A percentile compares a stretch with the other conserved stretches of the same genome.
These are phyloP conservation scores for Nemania serpens DNA, from an alignment of 2,329 filamentous ascomycete species.

Conservation along the genomic window DNA sequence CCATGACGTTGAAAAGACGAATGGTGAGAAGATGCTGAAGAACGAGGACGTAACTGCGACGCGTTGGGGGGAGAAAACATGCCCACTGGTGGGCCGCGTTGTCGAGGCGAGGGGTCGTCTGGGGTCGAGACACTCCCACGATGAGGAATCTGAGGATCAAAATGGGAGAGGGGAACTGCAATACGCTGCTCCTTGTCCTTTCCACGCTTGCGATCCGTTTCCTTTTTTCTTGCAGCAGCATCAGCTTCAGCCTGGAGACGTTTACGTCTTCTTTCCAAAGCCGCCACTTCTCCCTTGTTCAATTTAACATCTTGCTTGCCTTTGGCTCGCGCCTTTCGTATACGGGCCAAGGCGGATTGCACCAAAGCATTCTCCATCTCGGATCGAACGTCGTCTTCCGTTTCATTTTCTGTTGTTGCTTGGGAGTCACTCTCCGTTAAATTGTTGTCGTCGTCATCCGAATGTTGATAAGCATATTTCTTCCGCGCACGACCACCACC, in stretches of 20 bases:
- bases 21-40: constrained; percentile 49
- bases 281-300: constrained; percentile 78
- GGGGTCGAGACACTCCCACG: constrained; percentile 38
- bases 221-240: constrained; percentile 47
- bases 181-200: constrained; percentile 53
- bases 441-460: constrained; percentile 56
- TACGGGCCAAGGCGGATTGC: constrained; percentile 78
- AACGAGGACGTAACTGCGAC: constrained; percentile 48
- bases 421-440: constrained; percentile 56
- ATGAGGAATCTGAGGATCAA: constrained; percentile 51
- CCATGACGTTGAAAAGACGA: constrained; percentile 31
- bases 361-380: constrained; percentile 75
- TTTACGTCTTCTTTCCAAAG: constrained; percentile 71
- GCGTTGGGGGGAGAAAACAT: constrained; percentile 55
- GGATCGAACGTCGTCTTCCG: constrained; percentile 60
- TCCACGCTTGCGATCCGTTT: constrained; percentile 45
- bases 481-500: constrained; percentile 49
- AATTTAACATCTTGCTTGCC: constrained; percentile 82
- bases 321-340: constrained; percentile 74
- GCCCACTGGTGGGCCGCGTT: constrained; percentile 52
- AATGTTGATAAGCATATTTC: constrained; percentile 44
- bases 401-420: constrained; percentile 53
- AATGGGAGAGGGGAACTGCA: constrained; percentile 57
- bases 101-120: constrained; percentile 46
- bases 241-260: constrained; percentile 58